Conservation (phyloP, 1,139 yeast genomes). For the Zygosaccharomyces pseudobailii region DNA sequence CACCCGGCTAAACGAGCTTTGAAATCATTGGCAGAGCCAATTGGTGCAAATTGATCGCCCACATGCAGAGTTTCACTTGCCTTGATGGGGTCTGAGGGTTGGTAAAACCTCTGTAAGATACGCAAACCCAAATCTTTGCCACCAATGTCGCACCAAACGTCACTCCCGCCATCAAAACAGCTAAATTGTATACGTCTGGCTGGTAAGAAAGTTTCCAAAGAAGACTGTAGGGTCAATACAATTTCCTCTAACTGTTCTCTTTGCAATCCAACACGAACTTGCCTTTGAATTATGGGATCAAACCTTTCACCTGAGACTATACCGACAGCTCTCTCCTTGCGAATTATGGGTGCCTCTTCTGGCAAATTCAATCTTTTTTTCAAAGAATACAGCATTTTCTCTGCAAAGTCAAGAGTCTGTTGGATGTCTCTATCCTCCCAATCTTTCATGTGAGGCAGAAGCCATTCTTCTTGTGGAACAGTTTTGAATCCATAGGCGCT, state of each 20-base stretch:
- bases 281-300: slow-evolving; percentile 40
- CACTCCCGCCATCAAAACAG: slow-evolving; percentile 95
- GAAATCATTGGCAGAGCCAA: slow-evolving; percentile 86
- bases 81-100: slow-evolving; percentile 37
- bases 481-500: slow-evolving; percentile 43
- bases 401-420: slow-evolving; percentile 64
- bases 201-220: slow-evolving; percentile 47
- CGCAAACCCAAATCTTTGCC: slow-evolving; percentile 89
- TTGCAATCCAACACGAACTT: slow-evolving; percentile 42
- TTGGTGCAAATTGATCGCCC: slow-evolving; percentile 92
- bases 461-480: slow-evolving; percentile 69
- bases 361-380: slow-evolving; percentile 54
- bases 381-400: slow-evolving; percentile 52
- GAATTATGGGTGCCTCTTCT: slow-evolving; percentile 53
- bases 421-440: slow-evolving; percentile 65
- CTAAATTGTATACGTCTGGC: slow-evolving; percentile 69
- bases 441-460: slow-evolving; percentile 58
- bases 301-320: slow-evolving; percentile 51
- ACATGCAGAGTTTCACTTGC: slow-evolving; percentile 71
- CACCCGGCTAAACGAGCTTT: slow-evolving; percentile 90
- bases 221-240: slow-evolving; percentile 71
- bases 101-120: slow-evolving; percentile 64
- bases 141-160: slow-evolving; percentile 97
- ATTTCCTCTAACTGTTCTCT: slow-evolving; percentile 89
- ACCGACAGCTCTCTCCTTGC: slow-evolving; percentile 89